A percentile compares a stretch with the other conserved stretches of the same genome.
phyloP scores from a whole-genome alignment of 2,329 filamentous ascomycete genomes.

The Calonectria hawksworthii region DNA sequence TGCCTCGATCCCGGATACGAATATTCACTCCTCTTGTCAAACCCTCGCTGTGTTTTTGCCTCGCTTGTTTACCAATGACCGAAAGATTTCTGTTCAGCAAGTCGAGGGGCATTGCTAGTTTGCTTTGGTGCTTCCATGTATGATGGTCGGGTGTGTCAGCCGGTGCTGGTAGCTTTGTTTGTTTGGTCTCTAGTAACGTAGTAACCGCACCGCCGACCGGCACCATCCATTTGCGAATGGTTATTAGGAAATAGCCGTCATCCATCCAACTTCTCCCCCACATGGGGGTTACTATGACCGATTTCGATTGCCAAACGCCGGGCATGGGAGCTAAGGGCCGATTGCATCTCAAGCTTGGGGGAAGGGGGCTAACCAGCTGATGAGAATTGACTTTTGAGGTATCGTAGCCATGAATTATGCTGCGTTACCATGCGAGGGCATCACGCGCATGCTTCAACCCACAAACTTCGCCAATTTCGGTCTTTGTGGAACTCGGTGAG shows the following conservation, averaged over 20 bases:
- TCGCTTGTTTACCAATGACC: constrained; percentile 9
- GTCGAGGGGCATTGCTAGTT: not conserved
- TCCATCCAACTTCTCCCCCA: not conserved
- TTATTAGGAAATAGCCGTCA: not conserved
- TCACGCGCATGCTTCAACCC: not conserved
- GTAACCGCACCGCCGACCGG: not conserved
- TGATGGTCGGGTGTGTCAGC: not conserved
- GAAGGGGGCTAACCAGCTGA: not conserved
- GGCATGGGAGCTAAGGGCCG: not conserved
- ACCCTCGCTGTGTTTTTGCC: not conserved
- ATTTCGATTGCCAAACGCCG: not conserved
- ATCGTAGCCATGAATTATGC: not conserved
- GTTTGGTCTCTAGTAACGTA: constrained; percentile 1
- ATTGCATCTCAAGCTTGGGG: not conserved
- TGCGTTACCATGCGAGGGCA: not conserved
- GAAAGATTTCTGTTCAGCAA: not conserved
- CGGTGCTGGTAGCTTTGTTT: not conserved
- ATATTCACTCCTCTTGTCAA: not conserved
- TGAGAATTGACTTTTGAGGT: not conserved
- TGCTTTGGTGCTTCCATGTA: not conserved
- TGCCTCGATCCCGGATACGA: not conserved
- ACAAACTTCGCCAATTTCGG: not conserved
- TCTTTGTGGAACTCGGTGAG: not conserved
- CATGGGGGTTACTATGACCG: not conserved
- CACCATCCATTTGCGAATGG: not conserved